These are phyloP conservation scores for Backusella mclennaniae DNA, from an alignment of 192 early-diverging fungal genomes.

Conservation along the genomic window DNA sequence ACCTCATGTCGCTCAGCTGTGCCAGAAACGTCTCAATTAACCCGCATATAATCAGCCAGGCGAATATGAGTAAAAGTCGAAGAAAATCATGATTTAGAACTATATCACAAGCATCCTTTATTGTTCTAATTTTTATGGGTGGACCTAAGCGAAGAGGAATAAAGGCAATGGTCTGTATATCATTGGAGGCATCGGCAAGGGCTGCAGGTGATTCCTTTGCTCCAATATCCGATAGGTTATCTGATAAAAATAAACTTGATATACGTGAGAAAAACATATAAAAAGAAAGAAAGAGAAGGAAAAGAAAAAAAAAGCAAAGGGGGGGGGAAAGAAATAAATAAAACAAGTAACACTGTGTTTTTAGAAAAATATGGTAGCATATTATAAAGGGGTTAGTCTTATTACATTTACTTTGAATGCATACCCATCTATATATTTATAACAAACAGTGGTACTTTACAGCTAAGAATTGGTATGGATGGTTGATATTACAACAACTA, in stretches of 20 bases:
- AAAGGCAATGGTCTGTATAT: conserved; percentile 17
- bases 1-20: conserved; percentile 29
- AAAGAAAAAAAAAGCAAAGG: not conserved
- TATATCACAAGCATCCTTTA: not conserved
- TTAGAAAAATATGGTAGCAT: not conserved
- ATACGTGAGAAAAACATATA: not conserved
- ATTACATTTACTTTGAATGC: not conserved
- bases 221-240: not conserved
- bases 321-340: not conserved
- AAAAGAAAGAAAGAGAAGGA: not conserved
- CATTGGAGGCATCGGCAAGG: not conserved
- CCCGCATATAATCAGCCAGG: conserved; percentile 25
- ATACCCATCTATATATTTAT: not conserved
- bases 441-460: not conserved
- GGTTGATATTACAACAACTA: not conserved
- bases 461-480: not conserved
- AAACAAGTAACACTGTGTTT: not conserved
- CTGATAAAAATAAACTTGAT: conserved; percentile 4
- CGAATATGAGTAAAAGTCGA: conserved; percentile 13
- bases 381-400: not conserved
- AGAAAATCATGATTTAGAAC: conserved; percentile 31
- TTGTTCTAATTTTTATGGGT: conserved; percentile 15
- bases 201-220: conserved; percentile 2
- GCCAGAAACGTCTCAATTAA: conserved; percentile 27
- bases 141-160: conserved; percentile 23